Base-by-base conservation (phyloP, 495 filamentous ascomycete species). In the Pyrenula aspistea region DNA sequence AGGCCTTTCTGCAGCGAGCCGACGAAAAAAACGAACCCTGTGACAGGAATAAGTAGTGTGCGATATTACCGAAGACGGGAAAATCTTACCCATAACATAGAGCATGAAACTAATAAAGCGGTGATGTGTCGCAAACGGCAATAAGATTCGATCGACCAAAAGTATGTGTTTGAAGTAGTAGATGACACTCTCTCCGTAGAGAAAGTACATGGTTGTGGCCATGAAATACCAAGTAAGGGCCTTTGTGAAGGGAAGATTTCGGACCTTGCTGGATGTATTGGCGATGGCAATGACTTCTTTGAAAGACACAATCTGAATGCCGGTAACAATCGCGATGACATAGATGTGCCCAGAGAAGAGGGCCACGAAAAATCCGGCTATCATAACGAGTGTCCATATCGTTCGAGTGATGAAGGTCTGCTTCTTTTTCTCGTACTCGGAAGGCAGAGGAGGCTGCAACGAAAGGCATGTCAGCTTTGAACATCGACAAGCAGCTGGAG, bases 81-180 rank as follows among this genome's bases (percentile, higher is more conserved):
- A n/a, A n/a, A n/a, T 71, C 84, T 60, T 73, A 96, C 91, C 94
- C 70, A 97, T 91, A 57, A 95, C 85, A 69, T 97, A 97, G 53
- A 99, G 86, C 65, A 89, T 85, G 67, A 99, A 99, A 75, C 89
- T 95, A 66, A 99, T 96, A 74, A 99, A 99, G 31, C 94, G 85
- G 69, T 99, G 94, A 70, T 99, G 94, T 4, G 92, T 96, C 24
- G 94, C 91, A 60, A 99, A 85, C 2, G 92, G 92, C 53, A 94
- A 76, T 52, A 99, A 73, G 25, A 97, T 87, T 66, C 84, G 86
- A 71, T 96, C 92, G n/a, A 99, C 88, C 57, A 97, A 70, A 25
- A 99, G 80, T 56, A 99, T 88, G 62, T 97, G 94, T 76, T 97
- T 97, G 73, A 99, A 97, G 70, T 99, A 99, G 73, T 97, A 99